Conservation (phyloP, 1,284 basidiomycete genomes). For the Cutaneotrichosporon curvatum region DNA sequence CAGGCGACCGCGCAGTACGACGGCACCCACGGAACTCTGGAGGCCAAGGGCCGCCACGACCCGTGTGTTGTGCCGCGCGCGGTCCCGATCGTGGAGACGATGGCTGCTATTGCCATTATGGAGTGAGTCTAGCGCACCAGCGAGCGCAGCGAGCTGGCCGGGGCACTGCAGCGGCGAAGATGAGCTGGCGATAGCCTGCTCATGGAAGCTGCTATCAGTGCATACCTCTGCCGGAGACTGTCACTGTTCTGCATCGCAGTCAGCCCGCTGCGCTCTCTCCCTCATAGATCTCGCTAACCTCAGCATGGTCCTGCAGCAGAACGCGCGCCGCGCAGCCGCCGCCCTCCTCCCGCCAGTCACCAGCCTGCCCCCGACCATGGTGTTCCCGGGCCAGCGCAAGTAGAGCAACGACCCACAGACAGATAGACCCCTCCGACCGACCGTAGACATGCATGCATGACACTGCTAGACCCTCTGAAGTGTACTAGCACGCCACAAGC, state of each 20-base stretch:
- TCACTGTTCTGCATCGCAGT: no score
- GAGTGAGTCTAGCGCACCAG: slow-evolving; percentile 58
- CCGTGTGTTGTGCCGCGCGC: slow-evolving; percentile 96
- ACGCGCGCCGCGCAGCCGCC: slow-evolving; percentile 64
- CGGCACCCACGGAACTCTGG: slow-evolving; percentile 77
- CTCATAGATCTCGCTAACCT: not conserved
- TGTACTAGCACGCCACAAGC: no score
- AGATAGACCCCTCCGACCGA: no score
- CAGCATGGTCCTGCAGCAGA: slow-evolving; percentile 72
- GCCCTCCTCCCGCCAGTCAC: slow-evolving; percentile 65
- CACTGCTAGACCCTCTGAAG: no score
- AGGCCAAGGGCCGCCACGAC: slow-evolving; percentile 88
- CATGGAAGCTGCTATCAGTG: no score
- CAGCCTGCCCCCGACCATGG: slow-evolving; percentile 73
- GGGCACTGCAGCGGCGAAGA: no score
- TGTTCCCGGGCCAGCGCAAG: slow-evolving; percentile 40
- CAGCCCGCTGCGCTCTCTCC: no score
- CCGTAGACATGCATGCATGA: no score
- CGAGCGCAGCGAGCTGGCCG: not conserved
- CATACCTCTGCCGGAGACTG: no score
- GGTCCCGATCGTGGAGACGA: slow-evolving; percentile 96
- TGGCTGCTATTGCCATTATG: slow-evolving; percentile 94
- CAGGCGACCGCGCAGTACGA: slow-evolving; percentile 90
- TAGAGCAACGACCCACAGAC: not conserved
- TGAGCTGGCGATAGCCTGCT: no score